Evolutionary conservation across 2,329 filamentous ascomycete species (phyloP), one percentile per base, ranked within the genome.

Genomic region (Phoma sp.): DNA sequence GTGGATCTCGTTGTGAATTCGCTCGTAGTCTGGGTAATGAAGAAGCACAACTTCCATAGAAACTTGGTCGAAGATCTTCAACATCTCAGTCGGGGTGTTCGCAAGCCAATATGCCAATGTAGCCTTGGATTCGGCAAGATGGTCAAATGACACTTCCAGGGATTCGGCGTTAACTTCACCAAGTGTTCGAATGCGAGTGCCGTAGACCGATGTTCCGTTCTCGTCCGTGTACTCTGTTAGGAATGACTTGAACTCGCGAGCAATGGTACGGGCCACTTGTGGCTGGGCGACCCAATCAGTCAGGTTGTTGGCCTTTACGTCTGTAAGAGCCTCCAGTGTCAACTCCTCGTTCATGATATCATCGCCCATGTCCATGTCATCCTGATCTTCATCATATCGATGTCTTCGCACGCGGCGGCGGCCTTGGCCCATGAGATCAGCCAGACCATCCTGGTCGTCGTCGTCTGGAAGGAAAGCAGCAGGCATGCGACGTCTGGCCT

Each of bases 101-200:
- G 94, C 94, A 25, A 99, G 80, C 80, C 97, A 99, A 76, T 96
- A 98, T 13, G 93, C 95, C 17, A 99, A 81, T 49, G 95, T 95
- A 24, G 95, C 95, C 77, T 97, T 98, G 57, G 91, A 91, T 38
- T 90, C 88, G 7, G 91, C 89, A 17, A 99, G 82, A 75, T 99
- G 93, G 62, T 94, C 90, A 74, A 96, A 99, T 2, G 93, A 97
- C 40, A 99, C 92, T 74, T 99, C 95, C 3, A 99, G 85, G 35
- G 94, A 92, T 77, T 98, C 96, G 43, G 93, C 92, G 75, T 99
- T 99, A 74, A 97, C 84, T 77, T 98, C 94, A 80, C 95, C 96
- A n/a, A 99, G 86, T 0, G 91, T 97, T 64, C 92, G 87, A 63
- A 99, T 96, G 51, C 93, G 90, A 65, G 92, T 93, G 49, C 95